Conservation (phyloP, 176 grass and related monocot genomes). For the Elaeis guineensis region DNA sequence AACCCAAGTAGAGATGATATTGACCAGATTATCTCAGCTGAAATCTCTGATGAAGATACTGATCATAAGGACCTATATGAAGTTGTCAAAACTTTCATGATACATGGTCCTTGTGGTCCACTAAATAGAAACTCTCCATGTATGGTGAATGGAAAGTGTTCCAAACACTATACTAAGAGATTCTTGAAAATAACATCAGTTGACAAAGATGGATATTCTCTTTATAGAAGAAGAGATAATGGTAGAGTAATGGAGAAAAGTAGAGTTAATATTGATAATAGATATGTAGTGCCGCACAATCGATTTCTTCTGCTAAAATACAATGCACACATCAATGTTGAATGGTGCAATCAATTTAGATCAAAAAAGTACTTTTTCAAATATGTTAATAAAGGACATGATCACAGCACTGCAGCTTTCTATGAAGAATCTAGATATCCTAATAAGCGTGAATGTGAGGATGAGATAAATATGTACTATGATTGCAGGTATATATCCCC, state of each 20-base stretch:
- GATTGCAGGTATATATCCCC: neutral
- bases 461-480: conserved; percentile 2
- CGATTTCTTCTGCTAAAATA: neutral
- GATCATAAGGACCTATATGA: neutral
- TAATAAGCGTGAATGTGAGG: neutral
- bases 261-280: neutral
- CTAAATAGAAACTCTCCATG: no score
- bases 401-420: neutral
- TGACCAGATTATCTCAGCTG: neutral
- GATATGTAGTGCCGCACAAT: conserved; percentile 3
- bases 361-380: conserved; percentile 7
- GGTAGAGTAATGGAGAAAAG: neutral
- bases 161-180: neutral
- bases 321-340: neutral
- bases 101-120: neutral
- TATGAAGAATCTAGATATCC: neutral
- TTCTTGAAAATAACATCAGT: neutral
- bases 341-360: neutral
- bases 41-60: neutral
- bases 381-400: neutral
- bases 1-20: neutral
- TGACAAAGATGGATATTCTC: neutral
- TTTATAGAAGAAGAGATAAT: neutral
- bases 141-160: neutral
- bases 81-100: neutral